These are phyloP conservation scores for Nicotiana sylvestris DNA, from an alignment of 257 asterid species.

Conservation along the genomic window DNA sequence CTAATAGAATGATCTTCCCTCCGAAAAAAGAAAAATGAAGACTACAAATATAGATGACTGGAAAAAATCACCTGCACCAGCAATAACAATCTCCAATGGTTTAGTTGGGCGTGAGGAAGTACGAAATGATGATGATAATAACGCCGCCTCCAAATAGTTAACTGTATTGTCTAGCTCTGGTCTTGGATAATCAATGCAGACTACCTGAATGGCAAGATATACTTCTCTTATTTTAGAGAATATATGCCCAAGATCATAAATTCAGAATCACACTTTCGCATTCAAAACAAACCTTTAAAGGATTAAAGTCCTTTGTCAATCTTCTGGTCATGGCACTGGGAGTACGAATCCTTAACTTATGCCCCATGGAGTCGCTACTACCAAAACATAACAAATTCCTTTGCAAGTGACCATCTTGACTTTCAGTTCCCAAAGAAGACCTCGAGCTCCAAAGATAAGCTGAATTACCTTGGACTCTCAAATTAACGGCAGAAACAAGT, in stretches of 20 bases:
- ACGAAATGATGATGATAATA: conserved; percentile 61
- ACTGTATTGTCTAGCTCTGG: conserved; percentile 76
- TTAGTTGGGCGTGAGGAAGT: conserved; percentile 65
- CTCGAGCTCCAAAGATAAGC: conserved; percentile 31
- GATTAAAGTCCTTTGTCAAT: conserved; percentile 25
- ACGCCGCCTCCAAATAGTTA: conserved; percentile 87
- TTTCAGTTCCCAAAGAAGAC: conserved; percentile 29
- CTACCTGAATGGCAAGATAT: conserved; percentile 52
- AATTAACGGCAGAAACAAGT: conserved; percentile 70
- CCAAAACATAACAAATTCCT: conserved; percentile 46
- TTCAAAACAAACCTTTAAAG: conserved; percentile 55
- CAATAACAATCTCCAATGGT: conserved; percentile 80
- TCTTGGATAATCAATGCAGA: conserved; percentile 85
- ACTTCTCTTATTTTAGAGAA: neutral
- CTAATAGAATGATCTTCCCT: neutral
- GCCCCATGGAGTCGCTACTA: conserved; percentile 56
- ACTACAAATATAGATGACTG: neutral
- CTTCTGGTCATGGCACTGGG: conserved; percentile 22
- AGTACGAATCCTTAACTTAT: conserved; percentile 35
- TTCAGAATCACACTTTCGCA: conserved; percentile 8
- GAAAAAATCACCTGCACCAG: conserved; percentile 79
- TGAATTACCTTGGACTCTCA: conserved; percentile 44
- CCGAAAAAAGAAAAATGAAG: neutral
- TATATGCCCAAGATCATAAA: neutral
- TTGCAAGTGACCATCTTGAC: conserved; percentile 21